phyloP scores from a whole-genome alignment of 495 filamentous ascomycete species.

The Penicillium salamii region DNA sequence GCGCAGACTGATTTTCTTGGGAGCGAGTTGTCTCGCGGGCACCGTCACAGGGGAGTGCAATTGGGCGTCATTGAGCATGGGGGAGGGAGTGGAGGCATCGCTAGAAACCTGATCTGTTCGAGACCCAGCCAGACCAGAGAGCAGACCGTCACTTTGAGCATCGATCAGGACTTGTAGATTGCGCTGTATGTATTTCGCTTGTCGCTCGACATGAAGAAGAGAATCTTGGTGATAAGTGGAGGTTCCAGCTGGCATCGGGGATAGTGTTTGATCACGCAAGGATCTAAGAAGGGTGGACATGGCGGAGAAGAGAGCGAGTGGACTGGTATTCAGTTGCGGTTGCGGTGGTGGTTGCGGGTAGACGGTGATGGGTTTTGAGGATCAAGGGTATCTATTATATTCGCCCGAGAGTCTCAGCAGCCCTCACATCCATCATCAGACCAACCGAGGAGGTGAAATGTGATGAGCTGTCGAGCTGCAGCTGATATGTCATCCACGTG shows the following conservation, averaged over 20 bases:
- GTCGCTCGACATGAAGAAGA: conserved; percentile 43
- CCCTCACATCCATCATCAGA: conserved; percentile 17
- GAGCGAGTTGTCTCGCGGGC: conserved; percentile 61
- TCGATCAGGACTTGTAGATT: conserved; percentile 81
- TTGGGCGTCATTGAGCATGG: conserved; percentile 17
- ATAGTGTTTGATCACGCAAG: conserved; percentile 22
- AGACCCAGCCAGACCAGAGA: conserved; percentile 46
- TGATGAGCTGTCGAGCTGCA: conserved; percentile 15
- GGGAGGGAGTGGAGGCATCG: conserved; percentile 46
- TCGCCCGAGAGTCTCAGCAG: not conserved
- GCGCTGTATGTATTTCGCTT: conserved; percentile 58
- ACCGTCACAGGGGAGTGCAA: conserved; percentile 37
- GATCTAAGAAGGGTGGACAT: conserved; percentile 36
- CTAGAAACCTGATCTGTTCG: conserved; percentile 40
- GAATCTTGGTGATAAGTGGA: conserved; percentile 37
- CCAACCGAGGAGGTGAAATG: conserved; percentile 16
- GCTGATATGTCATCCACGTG: conserved; percentile 21
- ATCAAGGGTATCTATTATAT: conserved; percentile 6
- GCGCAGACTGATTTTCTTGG: conserved; percentile 56
- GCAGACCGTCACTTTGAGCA: conserved; percentile 75
- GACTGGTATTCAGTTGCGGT: not conserved
- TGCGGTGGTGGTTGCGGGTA: not conserved
- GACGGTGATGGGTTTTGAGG: not conserved
- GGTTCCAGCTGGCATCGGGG: conserved; percentile 26
- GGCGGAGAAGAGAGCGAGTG: not conserved